These are phyloP conservation scores for Trichophyton verrucosum DNA, from an alignment of 2,329 filamentous ascomycete species.

Conservation along the genomic window DNA sequence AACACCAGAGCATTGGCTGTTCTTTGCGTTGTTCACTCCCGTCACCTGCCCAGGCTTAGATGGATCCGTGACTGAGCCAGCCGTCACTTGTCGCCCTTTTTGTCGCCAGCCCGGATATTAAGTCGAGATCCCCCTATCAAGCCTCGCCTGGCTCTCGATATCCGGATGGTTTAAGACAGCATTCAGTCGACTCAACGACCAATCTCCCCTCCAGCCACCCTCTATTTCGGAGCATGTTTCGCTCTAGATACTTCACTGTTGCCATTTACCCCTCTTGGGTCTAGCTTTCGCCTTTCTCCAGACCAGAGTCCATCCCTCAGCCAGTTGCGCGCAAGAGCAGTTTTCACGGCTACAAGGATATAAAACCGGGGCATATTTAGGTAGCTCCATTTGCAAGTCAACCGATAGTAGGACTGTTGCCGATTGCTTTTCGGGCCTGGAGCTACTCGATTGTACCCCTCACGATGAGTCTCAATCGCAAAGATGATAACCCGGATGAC, in stretches of 20 bases:
- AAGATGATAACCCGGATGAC: slow-evolving; percentile 3
- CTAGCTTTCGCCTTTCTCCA: not conserved
- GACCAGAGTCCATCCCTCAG: not conserved
- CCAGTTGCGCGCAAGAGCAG: not conserved
- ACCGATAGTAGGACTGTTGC: not conserved
- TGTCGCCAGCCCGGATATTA: not conserved
- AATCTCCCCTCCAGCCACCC: not conserved
- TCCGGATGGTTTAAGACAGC: not conserved
- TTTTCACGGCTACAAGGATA: not conserved
- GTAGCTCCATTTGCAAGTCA: not conserved
- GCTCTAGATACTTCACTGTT: not conserved
- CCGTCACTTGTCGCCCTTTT: not conserved
- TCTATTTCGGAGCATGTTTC: slow-evolving; percentile 7
- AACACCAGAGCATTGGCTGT: too few species aligned
- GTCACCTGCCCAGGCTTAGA: not conserved
- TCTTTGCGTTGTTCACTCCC: too few species aligned
- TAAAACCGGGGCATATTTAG: not conserved
- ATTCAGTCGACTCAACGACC: not conserved
- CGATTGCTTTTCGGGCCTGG: not conserved
- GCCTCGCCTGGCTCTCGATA: not conserved
- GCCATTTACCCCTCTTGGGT: not conserved
- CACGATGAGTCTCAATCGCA: slow-evolving; percentile 10
- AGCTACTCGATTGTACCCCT: not conserved
- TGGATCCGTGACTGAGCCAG: not conserved
- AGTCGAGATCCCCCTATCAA: not conserved